phyloP scores from a whole-genome alignment of 2,329 filamentous ascomycete species.

The Aspergillus sp. region DNA sequence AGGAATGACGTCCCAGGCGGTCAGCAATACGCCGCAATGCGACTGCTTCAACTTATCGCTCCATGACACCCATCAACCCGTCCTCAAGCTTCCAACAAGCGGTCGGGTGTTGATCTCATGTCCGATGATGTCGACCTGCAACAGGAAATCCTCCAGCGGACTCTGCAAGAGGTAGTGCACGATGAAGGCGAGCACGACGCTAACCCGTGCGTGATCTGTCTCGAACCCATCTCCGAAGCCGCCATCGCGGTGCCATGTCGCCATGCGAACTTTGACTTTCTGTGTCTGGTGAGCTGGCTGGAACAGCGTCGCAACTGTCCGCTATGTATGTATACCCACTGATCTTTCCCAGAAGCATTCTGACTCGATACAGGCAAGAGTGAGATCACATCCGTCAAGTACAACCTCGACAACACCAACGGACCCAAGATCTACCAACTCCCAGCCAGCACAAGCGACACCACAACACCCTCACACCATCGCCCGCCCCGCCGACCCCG shows the following conservation, averaged over 20 bases:
- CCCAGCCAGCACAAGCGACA: slow-evolving; percentile 7
- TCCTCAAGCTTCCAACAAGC: neutral
- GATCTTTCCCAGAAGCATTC: too few species aligned
- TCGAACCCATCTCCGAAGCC: slow-evolving; percentile 71
- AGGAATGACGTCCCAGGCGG: slow-evolving; percentile 2
- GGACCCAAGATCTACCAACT: slow-evolving; percentile 62
- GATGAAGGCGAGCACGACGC: slow-evolving; percentile 36
- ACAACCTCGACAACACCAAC: slow-evolving; percentile 59
- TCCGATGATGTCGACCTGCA: slow-evolving; percentile 44
- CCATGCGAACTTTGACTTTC: slow-evolving; percentile 80
- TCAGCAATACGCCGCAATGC: neutral
- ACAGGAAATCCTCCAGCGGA: slow-evolving; percentile 48
- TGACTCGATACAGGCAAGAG: slow-evolving; percentile 49
- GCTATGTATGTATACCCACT: slow-evolving; percentile 61
- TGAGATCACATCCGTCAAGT: slow-evolving; percentile 62
- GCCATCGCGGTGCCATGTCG: slow-evolving; percentile 75
- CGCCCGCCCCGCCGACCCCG: slow-evolving; percentile 23
- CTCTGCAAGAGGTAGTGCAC: slow-evolving; percentile 47
- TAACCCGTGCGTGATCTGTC: slow-evolving; percentile 80
- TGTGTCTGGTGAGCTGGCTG: slow-evolving; percentile 82
- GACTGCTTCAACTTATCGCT: neutral
- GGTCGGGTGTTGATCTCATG: slow-evolving; percentile 29
- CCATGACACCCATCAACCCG: neutral
- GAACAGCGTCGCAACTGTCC: slow-evolving; percentile 73
- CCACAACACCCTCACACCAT: slow-evolving; percentile 18